Evolutionary conservation across 2,329 filamentous ascomycete genomes (phyloP).

Genomic region (Sclerotinia nivalis): DNA sequence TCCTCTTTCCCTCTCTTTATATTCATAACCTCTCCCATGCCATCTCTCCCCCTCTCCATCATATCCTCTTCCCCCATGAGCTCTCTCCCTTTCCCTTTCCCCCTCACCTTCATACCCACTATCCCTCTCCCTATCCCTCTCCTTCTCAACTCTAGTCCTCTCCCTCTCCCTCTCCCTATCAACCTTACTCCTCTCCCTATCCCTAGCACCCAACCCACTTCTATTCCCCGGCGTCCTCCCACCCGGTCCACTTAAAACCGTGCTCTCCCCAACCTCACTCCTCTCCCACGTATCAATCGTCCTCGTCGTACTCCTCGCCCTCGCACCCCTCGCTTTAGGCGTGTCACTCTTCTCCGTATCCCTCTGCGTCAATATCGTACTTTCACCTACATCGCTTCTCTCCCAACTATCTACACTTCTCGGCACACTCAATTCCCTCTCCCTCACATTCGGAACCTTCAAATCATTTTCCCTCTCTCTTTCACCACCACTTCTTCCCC

Average conservation of each 20-base stretch:
- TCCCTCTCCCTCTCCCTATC: conserved; percentile 2
- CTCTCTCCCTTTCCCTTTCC: conserved; percentile 8
- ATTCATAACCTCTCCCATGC: conserved; percentile 21
- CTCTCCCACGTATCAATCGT: conserved; percentile 14
- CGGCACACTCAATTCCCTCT: conserved; percentile 4
- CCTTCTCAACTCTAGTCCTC: not conserved
- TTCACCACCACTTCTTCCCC: not conserved
- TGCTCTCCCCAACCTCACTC: conserved; percentile 11
- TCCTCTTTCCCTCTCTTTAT: conserved; percentile 10
- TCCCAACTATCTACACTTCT: conserved; percentile 16
- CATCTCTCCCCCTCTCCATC: not conserved
- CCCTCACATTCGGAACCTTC: not conserved
- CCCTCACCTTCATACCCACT: conserved; percentile 8
- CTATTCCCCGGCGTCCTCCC: not conserved
- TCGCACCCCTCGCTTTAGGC: not conserved
- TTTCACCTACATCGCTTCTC: conserved; percentile 7
- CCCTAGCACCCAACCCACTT: conserved; percentile 6
- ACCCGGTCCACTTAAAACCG: conserved; percentile 8
- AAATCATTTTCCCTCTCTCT: not conserved
- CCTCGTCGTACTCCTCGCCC: conserved; percentile 7
- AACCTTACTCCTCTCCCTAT: conserved; percentile 5
- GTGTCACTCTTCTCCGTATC: conserved; percentile 1
- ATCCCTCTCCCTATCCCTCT: conserved; percentile 11
- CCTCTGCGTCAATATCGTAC: not conserved
- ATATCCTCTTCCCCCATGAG: not conserved